phyloP scores from a whole-genome alignment of 2,329 filamentous ascomycete species.

The Septoria petroselini region DNA sequence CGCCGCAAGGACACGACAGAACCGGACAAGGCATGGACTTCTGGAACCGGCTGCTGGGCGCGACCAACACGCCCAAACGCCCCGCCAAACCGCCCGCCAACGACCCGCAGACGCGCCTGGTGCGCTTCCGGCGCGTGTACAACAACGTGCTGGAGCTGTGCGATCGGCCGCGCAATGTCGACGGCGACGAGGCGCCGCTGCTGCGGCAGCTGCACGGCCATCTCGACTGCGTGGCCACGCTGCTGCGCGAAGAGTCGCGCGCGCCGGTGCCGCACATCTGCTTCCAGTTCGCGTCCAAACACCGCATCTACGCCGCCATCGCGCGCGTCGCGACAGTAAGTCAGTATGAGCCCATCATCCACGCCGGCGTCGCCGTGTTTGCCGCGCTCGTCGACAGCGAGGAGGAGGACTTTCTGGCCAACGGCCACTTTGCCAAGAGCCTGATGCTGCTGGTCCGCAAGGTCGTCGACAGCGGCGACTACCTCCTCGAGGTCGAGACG shows the following conservation, averaged over 20 bases:
- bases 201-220: conserved; percentile 51
- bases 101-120: conserved; percentile 59
- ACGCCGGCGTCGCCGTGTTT: conserved; percentile 80
- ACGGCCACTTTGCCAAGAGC: conserved; percentile 77
- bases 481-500: conserved; percentile 72
- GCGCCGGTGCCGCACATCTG: conserved; percentile 87
- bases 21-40: too few species aligned
- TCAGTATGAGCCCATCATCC: conserved; percentile 80
- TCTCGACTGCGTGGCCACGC: conserved; percentile 57
- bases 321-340: conserved; percentile 84
- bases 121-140: conserved; percentile 60
- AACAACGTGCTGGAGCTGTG: conserved; percentile 61
- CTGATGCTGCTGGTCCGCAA: conserved; percentile 81
- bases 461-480: conserved; percentile 70
- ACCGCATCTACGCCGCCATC: conserved; percentile 85
- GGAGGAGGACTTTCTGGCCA: conserved; percentile 91
- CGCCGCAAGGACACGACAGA: too few species aligned
- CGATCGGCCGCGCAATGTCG: conserved; percentile 53
- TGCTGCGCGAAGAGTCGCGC: conserved; percentile 85
- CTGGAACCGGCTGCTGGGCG: conserved; percentile 61
- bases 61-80: conserved; percentile 52
- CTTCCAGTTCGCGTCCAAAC: conserved; percentile 77
- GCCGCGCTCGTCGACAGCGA: conserved; percentile 92
- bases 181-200: conserved; percentile 52
- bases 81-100: conserved; percentile 42